Conservation (phyloP, 2,329 filamentous ascomycete genomes). For the Beauveria caledonica region DNA sequence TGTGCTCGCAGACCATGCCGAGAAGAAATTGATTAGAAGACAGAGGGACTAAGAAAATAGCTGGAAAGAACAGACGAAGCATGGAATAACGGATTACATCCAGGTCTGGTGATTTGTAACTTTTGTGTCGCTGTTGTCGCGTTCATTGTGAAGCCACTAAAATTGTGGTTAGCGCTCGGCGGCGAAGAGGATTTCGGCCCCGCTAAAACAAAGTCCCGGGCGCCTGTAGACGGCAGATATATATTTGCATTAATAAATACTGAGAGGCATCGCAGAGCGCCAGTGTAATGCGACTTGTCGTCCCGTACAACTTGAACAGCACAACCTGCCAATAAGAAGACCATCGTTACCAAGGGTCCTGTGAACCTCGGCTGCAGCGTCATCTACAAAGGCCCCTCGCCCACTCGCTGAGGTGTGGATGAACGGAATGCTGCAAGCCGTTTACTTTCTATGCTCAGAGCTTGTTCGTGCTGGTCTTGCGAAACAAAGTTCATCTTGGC, state of each 20-base stretch:
- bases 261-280: background rate
- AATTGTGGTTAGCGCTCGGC: background rate
- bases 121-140: background rate
- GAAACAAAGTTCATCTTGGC: background rate
- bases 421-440: background rate
- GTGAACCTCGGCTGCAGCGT: background rate
- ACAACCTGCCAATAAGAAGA: too few relatives aligned
- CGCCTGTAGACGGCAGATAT: background rate
- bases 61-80: background rate
- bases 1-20: slow-evolving; percentile 5
- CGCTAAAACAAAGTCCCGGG: slow-evolving; percentile 18
- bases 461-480: background rate
- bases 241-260: background rate
- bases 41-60: background rate
- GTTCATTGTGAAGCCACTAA: background rate
- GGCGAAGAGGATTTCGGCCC: slow-evolving; percentile 7
- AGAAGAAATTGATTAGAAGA: background rate
- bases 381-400: background rate
- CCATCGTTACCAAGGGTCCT: too few relatives aligned
- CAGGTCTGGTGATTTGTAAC: background rate
- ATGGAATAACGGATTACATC: background rate
- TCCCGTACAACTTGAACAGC: too few relatives aligned
- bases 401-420: background rate
- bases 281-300: too few relatives aligned
- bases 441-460: background rate